A percentile compares a stretch with the other conserved stretches of the same genome.
phyloP scores from a whole-genome alignment of 2,329 filamentous ascomycete species.

The Uncinocarpus reesii region DNA sequence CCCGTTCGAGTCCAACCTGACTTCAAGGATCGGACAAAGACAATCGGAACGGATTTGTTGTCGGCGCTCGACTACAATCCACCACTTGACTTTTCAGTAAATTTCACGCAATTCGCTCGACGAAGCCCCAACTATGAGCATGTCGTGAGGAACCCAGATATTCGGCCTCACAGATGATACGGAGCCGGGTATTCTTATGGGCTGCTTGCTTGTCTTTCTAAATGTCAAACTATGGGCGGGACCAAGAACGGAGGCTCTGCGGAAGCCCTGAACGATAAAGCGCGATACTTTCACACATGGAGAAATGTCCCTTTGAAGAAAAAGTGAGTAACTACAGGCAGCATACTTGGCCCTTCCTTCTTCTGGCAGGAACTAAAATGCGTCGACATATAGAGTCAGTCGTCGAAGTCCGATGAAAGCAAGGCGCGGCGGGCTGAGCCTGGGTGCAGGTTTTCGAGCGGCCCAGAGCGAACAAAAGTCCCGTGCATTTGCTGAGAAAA shows the following conservation, averaged over 20 bases:
- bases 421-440: conserved; percentile 11
- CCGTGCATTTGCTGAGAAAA: not conserved
- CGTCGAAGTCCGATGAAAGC: conserved; percentile 8
- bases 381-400: not conserved
- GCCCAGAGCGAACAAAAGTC: conserved; percentile 1
- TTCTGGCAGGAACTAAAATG: not conserved
- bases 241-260: not conserved
- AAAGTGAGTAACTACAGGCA: not conserved
- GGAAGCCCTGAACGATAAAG: no score
- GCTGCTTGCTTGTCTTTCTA: not conserved
- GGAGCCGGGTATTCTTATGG: not conserved
- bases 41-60: no score
- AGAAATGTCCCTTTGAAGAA: not conserved
- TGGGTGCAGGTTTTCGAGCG: conserved; percentile 6
- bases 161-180: not conserved
- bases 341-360: not conserved
- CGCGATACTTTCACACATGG: not conserved
- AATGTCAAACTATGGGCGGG: not conserved
- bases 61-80: no score
- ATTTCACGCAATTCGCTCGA: not conserved
- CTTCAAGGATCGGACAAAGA: no score
- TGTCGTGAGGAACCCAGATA: not conserved
- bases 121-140: not conserved
- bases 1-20: no score
- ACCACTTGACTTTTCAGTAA: no score